Conservation (phyloP, 2,329 filamentous ascomycete species). For the Aureobasidium sp. region DNA sequence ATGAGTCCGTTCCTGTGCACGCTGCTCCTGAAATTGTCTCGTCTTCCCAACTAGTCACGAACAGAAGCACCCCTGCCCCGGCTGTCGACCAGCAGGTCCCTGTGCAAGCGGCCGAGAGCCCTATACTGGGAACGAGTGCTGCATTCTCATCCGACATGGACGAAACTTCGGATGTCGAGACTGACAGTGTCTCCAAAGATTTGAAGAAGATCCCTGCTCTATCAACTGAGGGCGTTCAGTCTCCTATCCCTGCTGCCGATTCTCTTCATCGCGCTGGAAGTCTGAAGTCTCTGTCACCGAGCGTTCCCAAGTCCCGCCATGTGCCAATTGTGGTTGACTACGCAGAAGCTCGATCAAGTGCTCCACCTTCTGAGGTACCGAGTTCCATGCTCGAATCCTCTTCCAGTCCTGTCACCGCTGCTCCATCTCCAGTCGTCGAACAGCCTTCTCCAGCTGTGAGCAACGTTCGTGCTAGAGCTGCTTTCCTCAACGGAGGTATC, state of each 20-base stretch:
- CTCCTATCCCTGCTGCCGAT: background rate
- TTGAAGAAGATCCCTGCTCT: background rate
- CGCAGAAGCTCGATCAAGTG: background rate
- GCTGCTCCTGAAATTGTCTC: background rate
- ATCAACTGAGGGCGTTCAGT: background rate
- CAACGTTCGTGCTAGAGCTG: slow-evolving; percentile 17
- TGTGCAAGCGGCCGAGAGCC: background rate
- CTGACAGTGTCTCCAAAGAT: background rate
- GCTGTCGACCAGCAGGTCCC: background rate
- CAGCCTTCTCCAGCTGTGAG: background rate
- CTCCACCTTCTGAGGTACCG: background rate
- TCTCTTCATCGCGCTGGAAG: slow-evolving; percentile 4
- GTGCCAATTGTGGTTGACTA: slow-evolving; percentile 20
- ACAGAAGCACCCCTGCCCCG: too few species aligned
- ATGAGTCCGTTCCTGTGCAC: background rate
- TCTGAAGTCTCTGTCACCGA: background rate
- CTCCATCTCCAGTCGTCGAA: background rate
- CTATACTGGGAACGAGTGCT: background rate
- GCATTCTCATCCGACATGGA: background rate
- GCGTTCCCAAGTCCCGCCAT: slow-evolving; percentile 13
- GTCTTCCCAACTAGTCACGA: background rate
- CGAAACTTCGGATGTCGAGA: background rate
- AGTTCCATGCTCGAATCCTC: background rate
- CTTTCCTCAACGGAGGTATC: slow-evolving; percentile 18
- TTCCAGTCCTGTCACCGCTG: background rate